Base-by-base conservation (phyloP, 495 filamentous ascomycete species). In the Aspergillus cavernicola region DNA sequence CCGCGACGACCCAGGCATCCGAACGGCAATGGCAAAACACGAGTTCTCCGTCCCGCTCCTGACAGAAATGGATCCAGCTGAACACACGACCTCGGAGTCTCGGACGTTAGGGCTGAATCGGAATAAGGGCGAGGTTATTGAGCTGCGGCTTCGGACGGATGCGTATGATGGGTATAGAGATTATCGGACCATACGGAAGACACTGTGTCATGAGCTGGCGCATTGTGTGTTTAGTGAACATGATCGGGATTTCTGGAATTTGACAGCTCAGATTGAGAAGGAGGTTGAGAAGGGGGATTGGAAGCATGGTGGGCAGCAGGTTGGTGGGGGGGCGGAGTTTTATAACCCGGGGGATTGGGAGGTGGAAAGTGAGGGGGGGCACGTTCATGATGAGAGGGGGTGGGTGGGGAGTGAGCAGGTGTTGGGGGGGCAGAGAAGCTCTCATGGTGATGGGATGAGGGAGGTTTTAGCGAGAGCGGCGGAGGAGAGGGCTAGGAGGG, bases 151-250 rank as follows among this genome's bases (percentile, higher is more conserved):
- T 32, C 78, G 93, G 12, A 97, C 93, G 6, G 93, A 98, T 69
- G 90, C 88, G 12, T 92, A 92, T 66, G 92, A 96, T 67, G 93
- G 93, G 6, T 98, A 92, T 58, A 69, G 93, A 15, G 88, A 97
- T 64, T 98, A 97, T 63, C 83, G 86, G 53, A 88, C 83, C 0
- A 95, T 98, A 24, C 77, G 93, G 37, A 89, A 88, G 60, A 97
- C 93, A 60, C 76, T 97, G 24, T 96, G 92, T 63, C 93, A 98
- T 66, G 93, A 98, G 78, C 74, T 98, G 36, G 85, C 92, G 65
- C 93, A 98, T 68, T 96, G 92, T 61, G 90, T 95, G 9, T 85
- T 84, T 62, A 79, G 85, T 0, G 80, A 86, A 1, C 93, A 98
- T 68, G 90, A 97, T 68, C 71, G 82, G 12, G 67, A 85, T 11